These are phyloP conservation scores for Colletotrichum higginsianum DNA, from an alignment of 2,329 filamentous ascomycete genomes.

Conservation along the genomic window DNA sequence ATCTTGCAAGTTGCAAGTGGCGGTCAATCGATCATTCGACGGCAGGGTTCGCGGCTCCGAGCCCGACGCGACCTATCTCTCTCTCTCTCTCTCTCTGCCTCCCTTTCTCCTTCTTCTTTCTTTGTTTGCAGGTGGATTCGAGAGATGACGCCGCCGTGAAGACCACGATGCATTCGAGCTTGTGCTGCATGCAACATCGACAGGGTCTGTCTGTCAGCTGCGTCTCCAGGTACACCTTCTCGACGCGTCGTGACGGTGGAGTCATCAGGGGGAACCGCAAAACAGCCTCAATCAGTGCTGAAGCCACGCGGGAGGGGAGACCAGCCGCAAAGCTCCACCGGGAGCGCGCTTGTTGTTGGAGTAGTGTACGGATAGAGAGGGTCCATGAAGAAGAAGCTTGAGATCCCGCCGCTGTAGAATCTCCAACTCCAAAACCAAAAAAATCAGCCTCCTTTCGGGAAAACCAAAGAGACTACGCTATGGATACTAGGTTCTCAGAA, in stretches of 20 bases:
- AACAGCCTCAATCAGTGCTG: conserved; percentile 38
- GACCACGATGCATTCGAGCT: neutral
- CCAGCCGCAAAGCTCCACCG: conserved; percentile 30
- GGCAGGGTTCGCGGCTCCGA: conserved; percentile 10
- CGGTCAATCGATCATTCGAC: conserved; percentile 25
- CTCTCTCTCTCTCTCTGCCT: no score
- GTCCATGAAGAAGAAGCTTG: conserved; percentile 36
- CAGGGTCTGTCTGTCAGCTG: conserved; percentile 10
- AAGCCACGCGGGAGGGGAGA: conserved; percentile 41
- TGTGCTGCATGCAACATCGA: neutral
- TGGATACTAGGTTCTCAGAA: conserved; percentile 27
- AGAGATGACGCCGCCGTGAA: conserved; percentile 19
- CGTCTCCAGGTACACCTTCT: conserved; percentile 4
- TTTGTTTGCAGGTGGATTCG: neutral
- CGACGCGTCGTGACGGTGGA: conserved; percentile 27
- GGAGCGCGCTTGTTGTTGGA: conserved; percentile 38
- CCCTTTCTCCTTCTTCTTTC: no score
- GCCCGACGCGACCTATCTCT: conserved; percentile 15
- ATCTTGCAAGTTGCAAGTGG: conserved; percentile 34
- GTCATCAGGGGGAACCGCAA: conserved; percentile 39
- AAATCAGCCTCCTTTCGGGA: conserved; percentile 21
- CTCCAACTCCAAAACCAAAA: conserved; percentile 35
- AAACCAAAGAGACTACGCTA: conserved; percentile 25
- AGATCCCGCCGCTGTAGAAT: conserved; percentile 38
- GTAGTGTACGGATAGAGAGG: conserved; percentile 38